Percentiles rank a stretch among this genome's conserved stretches.
phyloP scores from a whole-genome alignment of 495 filamentous ascomycete species.

The Penicillium mononematosum region DNA sequence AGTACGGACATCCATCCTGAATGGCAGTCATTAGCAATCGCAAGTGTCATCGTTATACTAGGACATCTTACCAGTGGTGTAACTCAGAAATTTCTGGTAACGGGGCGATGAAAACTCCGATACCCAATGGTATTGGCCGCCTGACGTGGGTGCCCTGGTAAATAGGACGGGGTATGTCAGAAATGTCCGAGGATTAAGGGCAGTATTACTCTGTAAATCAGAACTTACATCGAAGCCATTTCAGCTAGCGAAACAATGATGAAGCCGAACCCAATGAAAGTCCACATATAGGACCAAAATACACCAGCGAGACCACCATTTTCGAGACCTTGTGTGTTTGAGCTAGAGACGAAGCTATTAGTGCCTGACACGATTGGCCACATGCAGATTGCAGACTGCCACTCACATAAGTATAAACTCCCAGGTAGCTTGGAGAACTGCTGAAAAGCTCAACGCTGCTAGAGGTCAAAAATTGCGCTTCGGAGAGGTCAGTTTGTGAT shows the following conservation, averaged over 20 bases:
- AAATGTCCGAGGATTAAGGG: conserved; percentile 20
- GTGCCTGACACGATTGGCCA: not conserved
- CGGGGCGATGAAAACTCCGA: conserved; percentile 46
- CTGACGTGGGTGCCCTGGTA: conserved; percentile 17
- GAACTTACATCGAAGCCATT: conserved; percentile 35
- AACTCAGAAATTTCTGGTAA: conserved; percentile 46
- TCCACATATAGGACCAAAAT: conserved; percentile 35
- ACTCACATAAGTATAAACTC: conserved; percentile 26
- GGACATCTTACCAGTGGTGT: conserved; percentile 35
- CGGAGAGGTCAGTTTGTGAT: not conserved
- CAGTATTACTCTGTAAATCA: conserved; percentile 5
- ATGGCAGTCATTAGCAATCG: not conserved
- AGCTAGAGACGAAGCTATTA: not conserved
- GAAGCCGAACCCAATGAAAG: conserved; percentile 31
- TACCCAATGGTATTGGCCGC: conserved; percentile 51
- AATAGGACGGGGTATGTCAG: conserved; percentile 14
- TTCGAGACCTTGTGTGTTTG: conserved; percentile 17
- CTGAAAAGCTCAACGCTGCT: conserved; percentile 26
- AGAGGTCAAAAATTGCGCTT: conserved; percentile 24
- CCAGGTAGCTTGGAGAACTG: conserved; percentile 28
- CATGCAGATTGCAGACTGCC: not conserved
- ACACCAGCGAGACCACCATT: conserved; percentile 21
- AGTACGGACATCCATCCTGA: conserved; percentile 48
- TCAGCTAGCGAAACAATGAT: conserved; percentile 36
- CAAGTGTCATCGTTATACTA: not conserved